Evolutionary conservation across 495 filamentous ascomycete genomes (phyloP).

Genomic region (Daldinia loculata): DNA sequence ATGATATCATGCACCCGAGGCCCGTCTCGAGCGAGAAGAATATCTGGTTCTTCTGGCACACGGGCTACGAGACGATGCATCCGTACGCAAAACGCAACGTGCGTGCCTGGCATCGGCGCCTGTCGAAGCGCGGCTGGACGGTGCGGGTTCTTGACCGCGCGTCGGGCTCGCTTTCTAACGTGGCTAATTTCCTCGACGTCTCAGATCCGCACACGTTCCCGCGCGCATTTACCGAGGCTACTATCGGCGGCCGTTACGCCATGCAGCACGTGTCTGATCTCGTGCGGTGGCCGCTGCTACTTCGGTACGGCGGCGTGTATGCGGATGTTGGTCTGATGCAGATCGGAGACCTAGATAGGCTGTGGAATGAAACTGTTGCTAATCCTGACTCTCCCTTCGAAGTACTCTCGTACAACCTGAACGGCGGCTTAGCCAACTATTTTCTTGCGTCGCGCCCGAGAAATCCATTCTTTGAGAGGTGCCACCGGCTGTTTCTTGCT

Average conservation of each 20-base stretch:
- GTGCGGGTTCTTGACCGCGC: conserved; percentile 60
- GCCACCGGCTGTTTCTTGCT: conserved; percentile 58
- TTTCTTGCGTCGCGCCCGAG: conserved; percentile 52
- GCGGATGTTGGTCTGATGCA: conserved; percentile 64
- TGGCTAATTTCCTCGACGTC: conserved; percentile 59
- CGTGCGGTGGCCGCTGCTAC: conserved; percentile 62
- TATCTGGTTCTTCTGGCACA: conserved; percentile 67
- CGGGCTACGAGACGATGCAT: conserved; percentile 56
- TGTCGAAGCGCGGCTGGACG: conserved; percentile 60
- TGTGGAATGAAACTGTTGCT: conserved; percentile 59
- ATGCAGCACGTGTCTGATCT: conserved; percentile 65
- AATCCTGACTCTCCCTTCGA: conserved; percentile 57
- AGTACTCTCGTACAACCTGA: conserved; percentile 57
- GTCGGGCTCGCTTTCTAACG: conserved; percentile 55
- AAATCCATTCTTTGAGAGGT: conserved; percentile 60
- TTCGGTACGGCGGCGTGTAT: conserved; percentile 65
- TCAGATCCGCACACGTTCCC: conserved; percentile 56
- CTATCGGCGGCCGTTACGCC: conserved; percentile 57
- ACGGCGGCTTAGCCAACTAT: conserved; percentile 58
- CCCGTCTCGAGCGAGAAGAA: conserved; percentile 59
- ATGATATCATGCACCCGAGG: conserved; percentile 51
- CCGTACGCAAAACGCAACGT: conserved; percentile 64
- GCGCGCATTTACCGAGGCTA: conserved; percentile 56
- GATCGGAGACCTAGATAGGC: conserved; percentile 62
- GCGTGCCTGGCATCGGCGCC: conserved; percentile 63